phyloP scores from a whole-genome alignment of 139 green algal genomes.

The Chlorella sp. region DNA sequence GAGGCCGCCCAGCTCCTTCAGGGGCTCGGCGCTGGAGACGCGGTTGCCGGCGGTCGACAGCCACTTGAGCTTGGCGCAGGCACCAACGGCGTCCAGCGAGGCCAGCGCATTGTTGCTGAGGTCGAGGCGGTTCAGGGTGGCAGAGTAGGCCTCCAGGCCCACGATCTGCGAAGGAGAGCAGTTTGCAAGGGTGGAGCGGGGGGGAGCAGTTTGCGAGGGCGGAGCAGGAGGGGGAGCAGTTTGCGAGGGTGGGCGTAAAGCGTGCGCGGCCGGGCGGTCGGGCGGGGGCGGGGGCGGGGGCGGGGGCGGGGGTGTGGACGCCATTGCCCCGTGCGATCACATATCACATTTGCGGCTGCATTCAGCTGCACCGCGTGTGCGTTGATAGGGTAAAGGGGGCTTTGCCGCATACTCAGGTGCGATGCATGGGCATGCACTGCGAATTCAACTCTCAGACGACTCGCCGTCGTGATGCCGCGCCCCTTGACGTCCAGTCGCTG shows the following conservation, averaged over 20 bases:
- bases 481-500: conserved; percentile 15
- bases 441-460: not conserved
- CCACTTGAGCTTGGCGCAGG: conserved; percentile 23
- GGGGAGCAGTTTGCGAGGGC: not conserved
- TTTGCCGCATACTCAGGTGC: no score
- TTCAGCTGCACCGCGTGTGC: no score
- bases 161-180: conserved; percentile 18
- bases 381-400: no score
- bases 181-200: not conserved
- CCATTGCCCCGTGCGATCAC: no score
- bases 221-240: not conserved
- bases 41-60: conserved; percentile 29
- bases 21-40: not conserved
- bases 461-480: conserved; percentile 4
- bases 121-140: conserved; percentile 21
- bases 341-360: not conserved
- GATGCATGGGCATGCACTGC: not conserved
- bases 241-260: no score
- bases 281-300: no score
- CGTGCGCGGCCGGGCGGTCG: not conserved
- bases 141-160: conserved; percentile 27
- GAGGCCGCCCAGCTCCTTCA: conserved; percentile 17
- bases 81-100: conserved; percentile 9
- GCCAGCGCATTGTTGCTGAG: conserved; percentile 28
- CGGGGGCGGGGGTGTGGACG: no score